Evolutionary conservation across 2,329 filamentous ascomycete genomes (phyloP).

Genomic region (Podosphaera fusca): DNA sequence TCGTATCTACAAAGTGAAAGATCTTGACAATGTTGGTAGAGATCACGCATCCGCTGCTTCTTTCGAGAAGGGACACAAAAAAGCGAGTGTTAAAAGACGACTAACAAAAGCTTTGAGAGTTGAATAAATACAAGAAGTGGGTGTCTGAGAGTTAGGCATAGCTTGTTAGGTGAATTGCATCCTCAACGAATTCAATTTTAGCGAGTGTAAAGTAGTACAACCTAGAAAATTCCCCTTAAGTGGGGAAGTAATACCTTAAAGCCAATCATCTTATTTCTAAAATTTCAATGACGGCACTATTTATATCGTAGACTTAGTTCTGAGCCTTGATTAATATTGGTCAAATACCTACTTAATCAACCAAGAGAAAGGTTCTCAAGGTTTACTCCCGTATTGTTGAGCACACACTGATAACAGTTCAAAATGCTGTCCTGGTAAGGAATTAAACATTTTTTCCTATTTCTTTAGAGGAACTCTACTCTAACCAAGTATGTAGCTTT

Average conservation of each 20-base stretch:
- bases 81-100: conserved; percentile 54
- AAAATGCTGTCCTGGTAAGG: background rate
- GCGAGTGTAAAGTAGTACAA: background rate
- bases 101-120: conserved; percentile 45
- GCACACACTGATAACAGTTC: background rate
- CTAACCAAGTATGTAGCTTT: conserved; percentile 14
- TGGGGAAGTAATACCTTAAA: background rate
- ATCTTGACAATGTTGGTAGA: conserved; percentile 84
- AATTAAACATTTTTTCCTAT: background rate
- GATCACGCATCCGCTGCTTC: conserved; percentile 50
- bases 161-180: background rate
- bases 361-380: background rate
- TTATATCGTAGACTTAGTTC: background rate
- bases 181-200: background rate
- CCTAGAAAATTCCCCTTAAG: background rate
- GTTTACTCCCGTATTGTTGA: too few species aligned
- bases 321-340: background rate
- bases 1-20: conserved; percentile 98
- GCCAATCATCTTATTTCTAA: background rate
- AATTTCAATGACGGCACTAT: background rate
- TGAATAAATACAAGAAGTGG: conserved; percentile 27
- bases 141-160: background rate
- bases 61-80: conserved; percentile 63
- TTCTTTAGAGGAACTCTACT: background rate
- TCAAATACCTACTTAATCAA: background rate